Evolutionary conservation across 2,329 filamentous ascomycete species (phyloP).

Genomic region (Neoascochyta sp.): DNA sequence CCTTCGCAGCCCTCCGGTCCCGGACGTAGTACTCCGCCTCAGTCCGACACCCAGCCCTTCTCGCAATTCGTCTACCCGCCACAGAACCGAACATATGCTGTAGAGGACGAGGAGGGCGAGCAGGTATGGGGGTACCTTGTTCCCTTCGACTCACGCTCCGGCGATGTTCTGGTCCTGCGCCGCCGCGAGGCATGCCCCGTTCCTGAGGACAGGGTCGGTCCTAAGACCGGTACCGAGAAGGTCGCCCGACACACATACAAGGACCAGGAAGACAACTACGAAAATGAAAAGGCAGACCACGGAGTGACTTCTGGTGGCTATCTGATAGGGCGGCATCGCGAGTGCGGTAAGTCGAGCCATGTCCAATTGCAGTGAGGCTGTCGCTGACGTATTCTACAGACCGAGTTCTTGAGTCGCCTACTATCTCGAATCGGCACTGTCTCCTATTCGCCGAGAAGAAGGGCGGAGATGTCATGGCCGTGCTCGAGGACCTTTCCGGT

Average conservation of each 20-base stretch:
- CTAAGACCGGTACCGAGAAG: constrained; percentile 43
- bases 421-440: constrained; percentile 84
- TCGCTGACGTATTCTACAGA: constrained; percentile 49
- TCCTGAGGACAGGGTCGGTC: constrained; percentile 42
- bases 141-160: constrained; percentile 69
- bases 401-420: constrained; percentile 67
- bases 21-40: constrained; percentile 57
- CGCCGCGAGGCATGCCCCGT: constrained; percentile 68
- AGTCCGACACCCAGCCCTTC: constrained; percentile 72
- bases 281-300: constrained; percentile 51
- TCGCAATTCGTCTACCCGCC: constrained; percentile 78
- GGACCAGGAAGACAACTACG: constrained; percentile 59
- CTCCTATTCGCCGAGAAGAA: constrained; percentile 63
- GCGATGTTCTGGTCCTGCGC: constrained; percentile 68
- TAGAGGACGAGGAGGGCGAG: constrained; percentile 77
- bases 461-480: constrained; percentile 58
- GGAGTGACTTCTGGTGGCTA: constrained; percentile 73
- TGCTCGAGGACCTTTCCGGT: constrained; percentile 88
- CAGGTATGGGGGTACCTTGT: constrained; percentile 96
- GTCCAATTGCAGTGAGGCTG: constrained; percentile 3
- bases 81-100: constrained; percentile 70
- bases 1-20: constrained; percentile 18
- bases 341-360: constrained; percentile 78
- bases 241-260: constrained; percentile 53
- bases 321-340: constrained; percentile 84